These are phyloP conservation scores for Blastobotrys persicus DNA, from an alignment of 1,139 yeast species.

Conservation along the genomic window DNA sequence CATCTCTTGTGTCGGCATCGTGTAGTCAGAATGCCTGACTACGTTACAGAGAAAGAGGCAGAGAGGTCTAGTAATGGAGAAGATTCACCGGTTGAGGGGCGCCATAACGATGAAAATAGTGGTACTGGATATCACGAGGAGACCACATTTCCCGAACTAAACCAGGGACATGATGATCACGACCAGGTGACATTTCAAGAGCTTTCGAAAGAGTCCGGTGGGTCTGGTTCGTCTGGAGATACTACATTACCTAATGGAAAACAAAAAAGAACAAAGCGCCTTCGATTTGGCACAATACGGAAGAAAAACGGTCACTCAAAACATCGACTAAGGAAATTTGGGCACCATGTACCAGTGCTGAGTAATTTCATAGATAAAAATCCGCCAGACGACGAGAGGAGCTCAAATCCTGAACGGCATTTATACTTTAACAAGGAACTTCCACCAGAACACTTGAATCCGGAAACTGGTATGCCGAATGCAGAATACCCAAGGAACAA, in stretches of 20 bases:
- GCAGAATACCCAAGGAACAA: slow-evolving; percentile 74
- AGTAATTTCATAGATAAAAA: slow-evolving; percentile 22
- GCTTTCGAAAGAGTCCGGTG: slow-evolving; percentile 5
- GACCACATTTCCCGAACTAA: not conserved
- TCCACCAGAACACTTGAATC: slow-evolving; percentile 59
- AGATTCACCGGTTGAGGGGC: not conserved
- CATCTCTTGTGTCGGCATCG: not conserved
- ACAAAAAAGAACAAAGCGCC: slow-evolving; percentile 15
- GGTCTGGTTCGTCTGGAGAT: not conserved
- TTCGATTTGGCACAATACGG: slow-evolving; percentile 22
- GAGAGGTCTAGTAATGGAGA: not conserved
- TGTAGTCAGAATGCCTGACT: not conserved
- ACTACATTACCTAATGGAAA: not conserved
- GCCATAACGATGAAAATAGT: not conserved
- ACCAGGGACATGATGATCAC: not conserved
- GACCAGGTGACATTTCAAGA: not conserved
- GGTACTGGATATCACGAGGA: not conserved
- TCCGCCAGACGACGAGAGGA: slow-evolving; percentile 11
- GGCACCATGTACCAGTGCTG: slow-evolving; percentile 26
- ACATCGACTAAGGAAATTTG: slow-evolving; percentile 20
- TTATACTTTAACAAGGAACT: slow-evolving; percentile 63
- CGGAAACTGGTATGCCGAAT: slow-evolving; percentile 58
- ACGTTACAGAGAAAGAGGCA: not conserved
- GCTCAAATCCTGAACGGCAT: slow-evolving; percentile 12
- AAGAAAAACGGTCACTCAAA: slow-evolving; percentile 9